These are phyloP conservation scores for Evernia prunastri DNA, from an alignment of 495 filamentous ascomycete species.

Conservation along the genomic window DNA sequence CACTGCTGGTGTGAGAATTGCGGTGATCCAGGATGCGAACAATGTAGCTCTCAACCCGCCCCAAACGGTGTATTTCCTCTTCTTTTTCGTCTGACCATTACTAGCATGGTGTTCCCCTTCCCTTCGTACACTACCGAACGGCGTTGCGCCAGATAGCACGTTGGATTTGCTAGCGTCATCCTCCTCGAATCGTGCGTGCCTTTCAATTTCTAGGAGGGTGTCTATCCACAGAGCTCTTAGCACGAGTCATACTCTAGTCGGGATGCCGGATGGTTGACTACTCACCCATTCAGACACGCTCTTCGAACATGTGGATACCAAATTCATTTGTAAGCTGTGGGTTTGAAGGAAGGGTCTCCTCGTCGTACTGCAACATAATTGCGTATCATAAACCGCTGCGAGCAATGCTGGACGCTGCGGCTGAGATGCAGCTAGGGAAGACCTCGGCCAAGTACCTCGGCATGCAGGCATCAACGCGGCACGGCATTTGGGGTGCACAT, in stretches of 20 bases:
- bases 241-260: background rate
- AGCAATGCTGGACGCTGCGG: too few species aligned
- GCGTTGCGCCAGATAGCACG: background rate
- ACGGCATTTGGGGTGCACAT: background rate
- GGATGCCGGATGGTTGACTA: background rate
- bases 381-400: background rate
- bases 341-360: background rate
- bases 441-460: background rate
- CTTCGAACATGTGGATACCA: background rate
- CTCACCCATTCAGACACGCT: background rate
- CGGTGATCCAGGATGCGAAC: background rate
- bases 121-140: background rate
- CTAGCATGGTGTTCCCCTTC: background rate
- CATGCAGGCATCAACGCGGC: background rate
- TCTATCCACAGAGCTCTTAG: background rate
- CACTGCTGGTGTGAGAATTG: conserved; percentile 9
- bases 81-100: background rate
- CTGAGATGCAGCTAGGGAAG: background rate
- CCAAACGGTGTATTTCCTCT: background rate
- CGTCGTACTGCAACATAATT: background rate
- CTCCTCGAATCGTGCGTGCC: background rate
- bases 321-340: background rate
- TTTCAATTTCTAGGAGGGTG: background rate
- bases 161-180: background rate
- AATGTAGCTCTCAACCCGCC: background rate